These are phyloP conservation scores for Clarireedia paspali DNA, from an alignment of 2,329 filamentous ascomycete species.

Conservation along the genomic window DNA sequence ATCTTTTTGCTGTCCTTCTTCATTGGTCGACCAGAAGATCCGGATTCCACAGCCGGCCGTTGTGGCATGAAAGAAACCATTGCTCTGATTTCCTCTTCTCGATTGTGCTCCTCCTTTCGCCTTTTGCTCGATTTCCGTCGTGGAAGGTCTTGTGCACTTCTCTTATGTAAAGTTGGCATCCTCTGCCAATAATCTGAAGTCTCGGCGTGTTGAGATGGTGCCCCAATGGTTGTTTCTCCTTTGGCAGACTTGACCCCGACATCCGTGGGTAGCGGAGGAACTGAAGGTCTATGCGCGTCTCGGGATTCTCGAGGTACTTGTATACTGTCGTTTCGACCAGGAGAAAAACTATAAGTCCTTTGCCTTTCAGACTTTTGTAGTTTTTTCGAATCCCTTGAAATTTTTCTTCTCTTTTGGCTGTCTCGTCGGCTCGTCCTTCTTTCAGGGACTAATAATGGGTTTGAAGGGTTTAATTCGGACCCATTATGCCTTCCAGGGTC, in stretches of 20 bases:
- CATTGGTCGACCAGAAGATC: constrained; percentile 50
- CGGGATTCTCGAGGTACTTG: constrained; percentile 33
- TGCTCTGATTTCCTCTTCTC: constrained; percentile 82
- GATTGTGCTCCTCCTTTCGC: constrained; percentile 64
- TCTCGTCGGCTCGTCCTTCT: constrained; percentile 31
- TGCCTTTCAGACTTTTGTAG: constrained; percentile 38
- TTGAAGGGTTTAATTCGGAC: constrained; percentile 25
- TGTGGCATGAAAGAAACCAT: constrained; percentile 66
- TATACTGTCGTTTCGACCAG: constrained; percentile 48
- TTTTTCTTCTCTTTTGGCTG: constrained; percentile 22
- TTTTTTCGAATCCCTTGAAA: constrained; percentile 30
- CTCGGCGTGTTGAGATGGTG: constrained; percentile 20
- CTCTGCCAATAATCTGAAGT: constrained; percentile 33
- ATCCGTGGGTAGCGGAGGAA: constrained; percentile 23
- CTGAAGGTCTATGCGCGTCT: constrained; percentile 23
- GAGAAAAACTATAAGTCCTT: constrained; percentile 55
- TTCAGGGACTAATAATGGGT: constrained; percentile 22
- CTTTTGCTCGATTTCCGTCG: constrained; percentile 71
- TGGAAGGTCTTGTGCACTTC: constrained; percentile 49
- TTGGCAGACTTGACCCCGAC: constrained; percentile 18
- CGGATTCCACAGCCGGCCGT: constrained; percentile 52
- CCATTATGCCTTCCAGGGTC: constrained; percentile 27
- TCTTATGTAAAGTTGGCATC: constrained; percentile 52
- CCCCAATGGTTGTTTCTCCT: constrained; percentile 14
- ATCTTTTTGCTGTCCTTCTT: constrained; percentile 60